Percentiles rank a stretch among this genome's conserved stretches.
Evolutionary conservation across 495 filamentous ascomycete genomes (phyloP).

Genomic region (Aspergillus kassunensis): DNA sequence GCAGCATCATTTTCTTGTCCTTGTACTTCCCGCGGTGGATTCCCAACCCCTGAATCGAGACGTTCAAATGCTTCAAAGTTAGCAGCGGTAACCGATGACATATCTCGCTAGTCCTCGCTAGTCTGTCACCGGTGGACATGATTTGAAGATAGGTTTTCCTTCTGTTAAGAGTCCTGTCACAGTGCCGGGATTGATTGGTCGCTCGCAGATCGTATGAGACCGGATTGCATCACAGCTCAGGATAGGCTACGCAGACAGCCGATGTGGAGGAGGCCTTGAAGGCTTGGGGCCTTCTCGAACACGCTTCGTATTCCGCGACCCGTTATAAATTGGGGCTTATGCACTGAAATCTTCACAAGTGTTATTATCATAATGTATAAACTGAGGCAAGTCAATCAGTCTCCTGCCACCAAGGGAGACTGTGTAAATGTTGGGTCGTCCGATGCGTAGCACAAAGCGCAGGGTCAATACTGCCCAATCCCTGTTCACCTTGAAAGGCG

Average conservation of each 20-base stretch:
- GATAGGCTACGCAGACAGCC: not conserved
- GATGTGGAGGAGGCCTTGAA: conserved; percentile 2
- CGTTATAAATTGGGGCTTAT: not conserved
- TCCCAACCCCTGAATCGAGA: conserved; percentile 8
- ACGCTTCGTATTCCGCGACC: not conserved
- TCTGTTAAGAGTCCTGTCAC: not conserved
- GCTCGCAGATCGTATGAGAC: conserved; percentile 1
- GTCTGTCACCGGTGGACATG: not conserved
- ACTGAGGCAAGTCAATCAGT: conserved; percentile 4
- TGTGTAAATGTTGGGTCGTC: conserved; percentile 39
- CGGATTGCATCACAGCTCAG: conserved; percentile 7
- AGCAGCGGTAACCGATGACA: conserved; percentile 12
- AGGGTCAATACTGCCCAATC: conserved; percentile 62
- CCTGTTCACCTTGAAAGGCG: conserved; percentile 59
- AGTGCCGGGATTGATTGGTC: conserved; percentile 1
- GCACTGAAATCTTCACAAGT: not conserved
- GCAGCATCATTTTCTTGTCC: not conserved
- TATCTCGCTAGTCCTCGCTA: conserved; percentile 17
- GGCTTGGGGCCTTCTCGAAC: not conserved
- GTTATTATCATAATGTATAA: not conserved
- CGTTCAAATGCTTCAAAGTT: conserved; percentile 1
- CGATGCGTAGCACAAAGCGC: conserved; percentile 60
- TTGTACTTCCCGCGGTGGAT: conserved; percentile 4
- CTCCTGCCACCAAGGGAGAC: conserved; percentile 36
- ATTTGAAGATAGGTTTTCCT: not conserved